Percentiles rank a stretch among this genome's conserved stretches.
Evolutionary conservation across 2,329 filamentous ascomycete genomes (phyloP).

Genomic region (Talaromyces sp.): DNA sequence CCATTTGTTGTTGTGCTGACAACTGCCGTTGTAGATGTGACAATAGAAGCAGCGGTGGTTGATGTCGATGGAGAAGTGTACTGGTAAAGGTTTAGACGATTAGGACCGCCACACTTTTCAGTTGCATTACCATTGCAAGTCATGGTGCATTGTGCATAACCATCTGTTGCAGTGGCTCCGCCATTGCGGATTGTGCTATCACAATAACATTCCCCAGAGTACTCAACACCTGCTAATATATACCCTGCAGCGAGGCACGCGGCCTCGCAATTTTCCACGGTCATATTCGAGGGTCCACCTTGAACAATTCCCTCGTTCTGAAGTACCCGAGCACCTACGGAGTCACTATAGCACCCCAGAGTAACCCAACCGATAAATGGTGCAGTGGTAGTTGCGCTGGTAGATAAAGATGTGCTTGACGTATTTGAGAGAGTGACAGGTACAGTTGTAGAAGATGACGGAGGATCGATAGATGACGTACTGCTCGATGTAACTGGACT

Average conservation of each 20-base stretch:
- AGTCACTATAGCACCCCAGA: neutral
- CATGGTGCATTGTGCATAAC: slow-evolving; percentile 4
- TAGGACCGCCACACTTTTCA: slow-evolving; percentile 1
- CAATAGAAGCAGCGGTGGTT: neutral
- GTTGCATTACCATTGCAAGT: neutral
- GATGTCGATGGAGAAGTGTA: neutral
- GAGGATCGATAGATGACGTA: neutral
- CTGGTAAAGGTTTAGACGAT: slow-evolving; percentile 1
- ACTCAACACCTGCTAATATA: neutral
- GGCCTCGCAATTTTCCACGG: neutral
- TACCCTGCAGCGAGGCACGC: neutral
- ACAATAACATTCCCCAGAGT: neutral
- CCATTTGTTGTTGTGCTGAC: neutral
- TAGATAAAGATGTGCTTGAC: neutral
- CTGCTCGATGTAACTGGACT: neutral
- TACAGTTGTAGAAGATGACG: neutral
- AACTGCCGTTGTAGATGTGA: neutral
- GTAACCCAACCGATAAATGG: neutral
- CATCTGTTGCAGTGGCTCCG: neutral
- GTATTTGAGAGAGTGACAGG: neutral
- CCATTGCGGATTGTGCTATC: neutral
- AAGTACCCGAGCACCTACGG: neutral
- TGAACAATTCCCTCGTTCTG: neutral
- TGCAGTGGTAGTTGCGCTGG: neutral
- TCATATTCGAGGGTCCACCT: neutral